These are phyloP conservation scores for Paraphaeosphaeria sporulosa DNA, from an alignment of 2,329 filamentous ascomycete genomes.

Conservation along the genomic window DNA sequence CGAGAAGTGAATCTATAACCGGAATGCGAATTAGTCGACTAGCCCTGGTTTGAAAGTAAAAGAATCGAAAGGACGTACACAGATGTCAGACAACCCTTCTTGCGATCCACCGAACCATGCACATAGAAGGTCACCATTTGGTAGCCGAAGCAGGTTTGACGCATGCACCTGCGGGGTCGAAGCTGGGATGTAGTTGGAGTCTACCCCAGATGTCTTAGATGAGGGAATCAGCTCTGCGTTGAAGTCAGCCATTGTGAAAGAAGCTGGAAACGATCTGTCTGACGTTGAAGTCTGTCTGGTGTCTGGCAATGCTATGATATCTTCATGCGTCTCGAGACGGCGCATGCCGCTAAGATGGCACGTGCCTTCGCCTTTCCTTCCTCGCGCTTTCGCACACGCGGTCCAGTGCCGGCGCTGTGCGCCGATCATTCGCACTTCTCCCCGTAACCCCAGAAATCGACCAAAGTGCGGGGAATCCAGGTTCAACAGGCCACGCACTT, in stretches of 20 bases:
- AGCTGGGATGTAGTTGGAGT: conserved; percentile 43
- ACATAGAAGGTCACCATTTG: conserved; percentile 53
- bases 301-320: background rate
- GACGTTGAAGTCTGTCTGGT: background rate
- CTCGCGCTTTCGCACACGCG: background rate
- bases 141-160: conserved; percentile 54
- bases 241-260: conserved; percentile 16
- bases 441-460: background rate
- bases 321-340: background rate
- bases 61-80: conserved; percentile 10
- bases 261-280: background rate
- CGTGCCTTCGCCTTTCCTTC: background rate
- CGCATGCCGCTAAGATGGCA: background rate
- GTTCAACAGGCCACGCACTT: background rate
- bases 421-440: conserved; percentile 1
- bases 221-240: conserved; percentile 16
- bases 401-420: background rate
- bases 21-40: background rate
- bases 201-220: conserved; percentile 14
- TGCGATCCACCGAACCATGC: conserved; percentile 58
- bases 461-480: background rate
- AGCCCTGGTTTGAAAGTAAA: background rate
- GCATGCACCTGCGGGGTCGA: conserved; percentile 56
- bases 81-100: conserved; percentile 56
- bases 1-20: conserved; percentile 49